phyloP scores from a whole-genome alignment of 2,329 filamentous ascomycete species.

The Fonsecaea multimorphosa region DNA sequence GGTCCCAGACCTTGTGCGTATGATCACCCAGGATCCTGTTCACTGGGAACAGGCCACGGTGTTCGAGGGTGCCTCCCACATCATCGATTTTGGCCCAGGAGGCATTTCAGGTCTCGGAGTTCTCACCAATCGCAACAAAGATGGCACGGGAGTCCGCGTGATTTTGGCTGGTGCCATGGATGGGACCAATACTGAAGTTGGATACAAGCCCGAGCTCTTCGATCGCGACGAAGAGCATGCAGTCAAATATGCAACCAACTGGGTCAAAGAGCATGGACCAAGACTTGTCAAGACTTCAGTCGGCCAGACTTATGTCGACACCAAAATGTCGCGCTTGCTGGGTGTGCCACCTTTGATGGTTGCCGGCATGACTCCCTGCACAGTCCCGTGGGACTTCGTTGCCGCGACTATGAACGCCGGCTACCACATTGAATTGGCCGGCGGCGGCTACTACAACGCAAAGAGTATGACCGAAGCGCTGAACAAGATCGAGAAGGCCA shows the following conservation, averaged over 20 bases:
- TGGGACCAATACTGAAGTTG: slow-evolving; percentile 86
- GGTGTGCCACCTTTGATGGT: slow-evolving; percentile 88
- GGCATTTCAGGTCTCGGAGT: slow-evolving; percentile 96
- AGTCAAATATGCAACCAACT: slow-evolving; percentile 92
- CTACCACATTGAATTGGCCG: slow-evolving; percentile 90
- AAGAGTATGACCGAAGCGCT: slow-evolving; percentile 83
- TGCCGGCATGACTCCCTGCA: slow-evolving; percentile 91
- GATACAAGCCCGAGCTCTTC: slow-evolving; percentile 97
- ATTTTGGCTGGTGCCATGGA: slow-evolving; percentile 94
- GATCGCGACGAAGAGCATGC: slow-evolving; percentile 94
- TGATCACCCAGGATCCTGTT: slow-evolving; percentile 93
- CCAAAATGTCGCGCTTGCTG: slow-evolving; percentile 88
- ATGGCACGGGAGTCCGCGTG: slow-evolving; percentile 94
- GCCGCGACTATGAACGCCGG: slow-evolving; percentile 91
- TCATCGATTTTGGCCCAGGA: slow-evolving; percentile 94
- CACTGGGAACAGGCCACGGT: slow-evolving; percentile 95
- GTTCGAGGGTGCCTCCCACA: slow-evolving; percentile 89
- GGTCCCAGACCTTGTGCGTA: slow-evolving; percentile 81
- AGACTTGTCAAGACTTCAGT: slow-evolving; percentile 85
- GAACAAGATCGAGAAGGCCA: slow-evolving; percentile 80
- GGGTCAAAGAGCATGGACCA: slow-evolving; percentile 98
- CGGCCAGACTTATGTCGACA: slow-evolving; percentile 91
- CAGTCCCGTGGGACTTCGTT: slow-evolving; percentile 89
- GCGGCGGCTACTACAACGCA: slow-evolving; percentile 86
- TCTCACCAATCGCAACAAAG: slow-evolving; percentile 97